Conservation (phyloP, 805 yeast genomes). For the Clavispora vitiphila region DNA sequence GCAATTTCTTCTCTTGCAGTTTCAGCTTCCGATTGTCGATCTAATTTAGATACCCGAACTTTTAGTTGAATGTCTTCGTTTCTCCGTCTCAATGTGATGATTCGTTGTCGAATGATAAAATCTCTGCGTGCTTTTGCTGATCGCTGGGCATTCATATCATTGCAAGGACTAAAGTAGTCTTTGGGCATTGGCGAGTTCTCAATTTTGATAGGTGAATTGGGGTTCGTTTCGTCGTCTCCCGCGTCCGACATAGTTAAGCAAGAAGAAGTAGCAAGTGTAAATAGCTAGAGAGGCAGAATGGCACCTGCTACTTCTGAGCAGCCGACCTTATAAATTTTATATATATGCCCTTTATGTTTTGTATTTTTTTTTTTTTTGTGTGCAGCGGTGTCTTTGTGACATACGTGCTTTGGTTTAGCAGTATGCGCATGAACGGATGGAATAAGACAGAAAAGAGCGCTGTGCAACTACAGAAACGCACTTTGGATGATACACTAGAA, state of each 20-base stretch:
- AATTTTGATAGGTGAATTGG: not conserved
- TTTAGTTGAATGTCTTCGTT: conserved; percentile 1
- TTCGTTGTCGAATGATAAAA: not conserved
- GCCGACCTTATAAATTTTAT: not conserved
- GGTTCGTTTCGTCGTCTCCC: not conserved
- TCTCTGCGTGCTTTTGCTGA: not conserved
- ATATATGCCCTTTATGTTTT: not conserved
- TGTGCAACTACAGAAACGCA: not conserved
- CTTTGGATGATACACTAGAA: too few relatives aligned
- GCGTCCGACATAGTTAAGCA: not conserved
- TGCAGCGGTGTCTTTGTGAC: not conserved
- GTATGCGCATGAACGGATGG: not conserved
- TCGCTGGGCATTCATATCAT: not conserved
- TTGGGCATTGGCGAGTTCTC: not conserved
- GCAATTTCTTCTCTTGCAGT: not conserved
- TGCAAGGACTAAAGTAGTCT: not conserved
- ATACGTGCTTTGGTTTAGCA: not conserved
- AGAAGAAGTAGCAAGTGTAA: not conserved
- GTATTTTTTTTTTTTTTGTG: not conserved
- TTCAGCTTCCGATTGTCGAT: not conserved
- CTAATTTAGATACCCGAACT: not conserved
- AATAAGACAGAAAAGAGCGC: not conserved
- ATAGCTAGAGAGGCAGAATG: not conserved
- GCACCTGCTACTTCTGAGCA: not conserved
- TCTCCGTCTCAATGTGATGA: not conserved